These are phyloP conservation scores for Senecio squalidus DNA, from an alignment of 140 eudicot species.

Conservation along the genomic window DNA sequence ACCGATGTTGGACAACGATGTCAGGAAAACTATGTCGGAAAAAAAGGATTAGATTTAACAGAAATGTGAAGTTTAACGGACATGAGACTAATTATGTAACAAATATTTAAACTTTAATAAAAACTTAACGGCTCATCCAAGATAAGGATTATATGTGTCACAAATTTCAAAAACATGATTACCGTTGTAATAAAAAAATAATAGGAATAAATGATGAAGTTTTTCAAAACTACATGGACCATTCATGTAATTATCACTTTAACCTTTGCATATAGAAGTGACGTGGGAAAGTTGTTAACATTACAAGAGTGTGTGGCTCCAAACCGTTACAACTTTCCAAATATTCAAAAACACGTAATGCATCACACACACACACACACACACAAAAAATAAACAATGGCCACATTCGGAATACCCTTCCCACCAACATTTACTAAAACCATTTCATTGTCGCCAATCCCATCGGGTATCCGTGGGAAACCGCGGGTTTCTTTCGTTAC, in stretches of 20 bases:
- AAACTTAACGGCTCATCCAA: too few species aligned
- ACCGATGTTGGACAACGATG: too few species aligned
- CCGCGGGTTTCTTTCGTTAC: conserved; percentile 9
- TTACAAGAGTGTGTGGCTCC: conserved; percentile 26
- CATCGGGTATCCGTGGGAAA: not conserved
- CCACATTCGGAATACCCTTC: conserved; percentile 31
- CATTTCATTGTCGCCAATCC: conserved; percentile 12
- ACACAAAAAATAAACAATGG: conserved; percentile 28
- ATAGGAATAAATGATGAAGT: not conserved
- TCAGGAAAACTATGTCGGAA: too few species aligned
- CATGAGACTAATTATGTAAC: too few species aligned
- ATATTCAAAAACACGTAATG: conserved; percentile 6
- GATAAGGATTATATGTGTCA: too few species aligned
- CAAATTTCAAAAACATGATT: not conserved
- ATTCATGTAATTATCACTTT: not conserved
- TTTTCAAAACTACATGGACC: too few species aligned
- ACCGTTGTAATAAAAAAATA: not conserved
- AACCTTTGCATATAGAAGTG: not conserved
- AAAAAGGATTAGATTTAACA: too few species aligned
- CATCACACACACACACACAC: not conserved
- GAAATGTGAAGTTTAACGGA: too few species aligned
- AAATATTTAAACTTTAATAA: too few species aligned
- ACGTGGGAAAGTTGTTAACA: conserved; percentile 23
- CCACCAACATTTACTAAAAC: conserved; percentile 5
- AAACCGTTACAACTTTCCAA: not conserved